Conservation (phyloP, 106 monocot species). For the Posidonia australis region DNA sequence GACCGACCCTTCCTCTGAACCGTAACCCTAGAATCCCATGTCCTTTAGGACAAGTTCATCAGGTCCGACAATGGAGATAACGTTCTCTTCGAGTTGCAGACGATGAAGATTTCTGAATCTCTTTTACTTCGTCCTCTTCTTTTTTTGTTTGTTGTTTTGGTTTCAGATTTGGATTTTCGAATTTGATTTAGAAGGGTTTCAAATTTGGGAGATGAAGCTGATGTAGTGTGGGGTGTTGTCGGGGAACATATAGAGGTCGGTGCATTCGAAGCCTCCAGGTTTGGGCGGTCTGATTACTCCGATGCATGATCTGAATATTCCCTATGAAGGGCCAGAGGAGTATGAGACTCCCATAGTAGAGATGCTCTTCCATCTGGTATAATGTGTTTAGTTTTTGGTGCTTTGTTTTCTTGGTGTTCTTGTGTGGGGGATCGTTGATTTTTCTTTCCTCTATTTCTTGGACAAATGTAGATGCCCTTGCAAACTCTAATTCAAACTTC, state of each 20-base stretch:
- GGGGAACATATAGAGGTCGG: constrained; percentile 40
- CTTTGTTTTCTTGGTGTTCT: too few relatives aligned
- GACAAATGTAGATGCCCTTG: constrained; percentile 50
- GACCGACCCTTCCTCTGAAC: too few relatives aligned
- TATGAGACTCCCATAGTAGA: too few relatives aligned
- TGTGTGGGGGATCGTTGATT: too few relatives aligned
- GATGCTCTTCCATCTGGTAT: constrained; percentile 95
- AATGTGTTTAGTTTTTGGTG: too few relatives aligned
- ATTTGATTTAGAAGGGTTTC: too few relatives aligned
- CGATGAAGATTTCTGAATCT: constrained; percentile 32
- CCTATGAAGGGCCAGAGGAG: too few relatives aligned
- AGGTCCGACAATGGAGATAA: constrained; percentile 48
- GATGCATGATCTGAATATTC: constrained; percentile 93
- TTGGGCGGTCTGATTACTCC: constrained; percentile 46
- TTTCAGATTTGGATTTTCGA: not conserved
- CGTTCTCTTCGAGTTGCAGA: constrained; percentile 71
- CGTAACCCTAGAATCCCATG: constrained; percentile 11
- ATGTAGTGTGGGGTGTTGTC: constrained; percentile 64
- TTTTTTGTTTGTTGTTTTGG: not conserved
- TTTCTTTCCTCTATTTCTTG: too few relatives aligned
- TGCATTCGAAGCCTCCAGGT: constrained; percentile 20
- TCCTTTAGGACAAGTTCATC: constrained; percentile 48
- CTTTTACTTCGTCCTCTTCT: constrained; percentile 2
- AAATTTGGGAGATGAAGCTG: constrained; percentile 73
- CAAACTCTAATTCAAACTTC: constrained; percentile 87